Evolutionary conservation across 495 filamentous ascomycete genomes (phyloP), one percentile per base, ranked within the genome.

Genomic region (Entonaema liquescens): DNA sequence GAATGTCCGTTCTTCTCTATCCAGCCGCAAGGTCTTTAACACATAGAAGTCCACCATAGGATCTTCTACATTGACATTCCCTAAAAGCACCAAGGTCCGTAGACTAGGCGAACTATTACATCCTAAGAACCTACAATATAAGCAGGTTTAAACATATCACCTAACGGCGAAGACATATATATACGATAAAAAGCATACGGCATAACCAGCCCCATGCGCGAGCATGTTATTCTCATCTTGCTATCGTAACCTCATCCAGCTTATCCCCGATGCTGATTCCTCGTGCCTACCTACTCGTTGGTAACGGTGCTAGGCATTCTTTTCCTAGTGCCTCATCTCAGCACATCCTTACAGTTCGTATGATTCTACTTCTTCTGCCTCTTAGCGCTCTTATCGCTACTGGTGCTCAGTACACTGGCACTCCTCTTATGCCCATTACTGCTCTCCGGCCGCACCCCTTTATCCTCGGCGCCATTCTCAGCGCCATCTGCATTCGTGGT

Each of bases 381-480:
- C 80, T 94, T 93, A 0, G 80, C 75, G 67, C 89, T 92, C 83
- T 91, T 91, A 58, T 91, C 88, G 79, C 90, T 93, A 15, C 75
- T 76, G 44, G 79, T 79, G 77, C 91, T 93, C 29, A 93, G 71
- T 59, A 92, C 92, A 77, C 91, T 93, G 8, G 90, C 90, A 66
- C 91, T 93, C 47, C 92, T 83, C 81, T 94, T 94, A 56, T 89
- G 88, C 0, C 44, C 60, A 15, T 70, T 67, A 47, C 79, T 80
- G 59, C 78, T 79, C 5, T 70, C 74, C 0, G 76, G 75, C 23
- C 75, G 67, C n/a, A 29, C 31, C 12, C 58, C 66, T 25, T 77
- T 71, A 55, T 74, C 71, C 49, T 74, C 70, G 25, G 61, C 63
- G 25, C 62, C 73, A 13, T 79, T 25, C 29, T 38, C 28, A 21